Evolutionary conservation across 2,329 filamentous ascomycete genomes (phyloP).

Genomic region (Zymoseptoria crescenta): DNA sequence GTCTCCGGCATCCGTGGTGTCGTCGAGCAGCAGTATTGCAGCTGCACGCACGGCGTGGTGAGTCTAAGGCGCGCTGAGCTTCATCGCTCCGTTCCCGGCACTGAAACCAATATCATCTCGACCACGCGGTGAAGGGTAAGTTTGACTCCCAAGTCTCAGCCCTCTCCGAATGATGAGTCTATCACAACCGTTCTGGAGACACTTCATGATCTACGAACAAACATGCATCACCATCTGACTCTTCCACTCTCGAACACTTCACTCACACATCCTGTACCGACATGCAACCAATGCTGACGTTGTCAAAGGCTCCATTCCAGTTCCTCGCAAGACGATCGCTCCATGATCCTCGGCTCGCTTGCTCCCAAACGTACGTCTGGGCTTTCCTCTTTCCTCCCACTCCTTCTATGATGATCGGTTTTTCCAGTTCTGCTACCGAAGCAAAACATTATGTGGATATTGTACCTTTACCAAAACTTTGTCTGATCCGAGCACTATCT

Average conservation of each 20-base stretch:
- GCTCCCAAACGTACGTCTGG: constrained; percentile 12
- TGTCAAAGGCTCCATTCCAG: background rate
- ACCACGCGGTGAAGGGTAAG: constrained; percentile 8
- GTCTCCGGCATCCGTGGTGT: background rate
- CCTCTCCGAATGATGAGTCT: constrained; percentile 21
- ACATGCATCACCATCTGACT: constrained; percentile 38
- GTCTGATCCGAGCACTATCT: constrained; percentile 25
- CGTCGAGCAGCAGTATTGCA: background rate
- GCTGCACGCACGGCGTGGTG: background rate
- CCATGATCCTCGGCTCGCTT: background rate
- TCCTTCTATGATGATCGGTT: constrained; percentile 33
- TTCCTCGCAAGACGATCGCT: background rate
- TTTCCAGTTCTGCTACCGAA: constrained; percentile 36
- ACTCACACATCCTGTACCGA: background rate
- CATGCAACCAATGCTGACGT: background rate
- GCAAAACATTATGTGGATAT: constrained; percentile 27
- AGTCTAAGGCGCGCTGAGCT: background rate
- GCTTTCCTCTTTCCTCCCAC: constrained; percentile 1
- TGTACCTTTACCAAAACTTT: constrained; percentile 32
- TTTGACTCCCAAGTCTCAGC: background rate
- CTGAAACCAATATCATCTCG: background rate
- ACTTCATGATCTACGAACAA: constrained; percentile 32
- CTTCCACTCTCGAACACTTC: background rate
- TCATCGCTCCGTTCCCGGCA: background rate
- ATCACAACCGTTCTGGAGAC: constrained; percentile 32